Base-by-base conservation (phyloP, 2,329 filamentous ascomycete species). In the Paecilomyces sp. region DNA sequence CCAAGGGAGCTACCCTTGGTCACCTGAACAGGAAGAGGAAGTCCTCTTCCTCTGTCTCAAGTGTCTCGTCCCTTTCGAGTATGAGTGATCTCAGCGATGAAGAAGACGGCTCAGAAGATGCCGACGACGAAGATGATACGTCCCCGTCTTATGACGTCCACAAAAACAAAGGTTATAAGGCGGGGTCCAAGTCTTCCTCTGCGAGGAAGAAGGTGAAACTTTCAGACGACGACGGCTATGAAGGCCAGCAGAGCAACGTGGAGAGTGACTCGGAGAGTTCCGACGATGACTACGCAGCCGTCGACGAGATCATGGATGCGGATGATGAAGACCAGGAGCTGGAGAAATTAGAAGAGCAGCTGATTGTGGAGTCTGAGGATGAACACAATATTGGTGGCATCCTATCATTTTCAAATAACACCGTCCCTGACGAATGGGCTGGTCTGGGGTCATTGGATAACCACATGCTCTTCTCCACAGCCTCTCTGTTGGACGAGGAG, bases 321-420 rank as follows among this genome's bases (percentile, higher is more conserved):
- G 90, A 92, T 63, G 88, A 91, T 64, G 90, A 93, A 72, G 88
- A 93, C 73, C 85, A 89, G 64, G 85, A 90, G 80, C 85, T 93
- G 59, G 84, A 89, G 69, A 85, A 87, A 80, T 83, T 86, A 79
- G 90, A 94, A 83, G 90, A 92, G 78, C 82, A 86, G 73, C 85
- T 88, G 66, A 90, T 92, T 63, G 79, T 90, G 36, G 71, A 75
- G 56, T 76, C 74, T 6, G 75, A 77, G 58, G 70, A 71, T 59
- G 71, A 74, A 51, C 66, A 73, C 28, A 67, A 64, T 2, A 36
- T 70, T 6, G 60, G 55, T 18, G 62, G 59, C 52, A 60, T 64
- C 8, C 62, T 70, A 55, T 70, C 65, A 47, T 64, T 65, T 50
- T 66, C 71, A 9, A 64, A 67, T 50, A 61, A 63, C 28, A 58